Evolutionary conservation across 2,329 filamentous ascomycete genomes (phyloP).

Genomic region (Aspergillus fructus): DNA sequence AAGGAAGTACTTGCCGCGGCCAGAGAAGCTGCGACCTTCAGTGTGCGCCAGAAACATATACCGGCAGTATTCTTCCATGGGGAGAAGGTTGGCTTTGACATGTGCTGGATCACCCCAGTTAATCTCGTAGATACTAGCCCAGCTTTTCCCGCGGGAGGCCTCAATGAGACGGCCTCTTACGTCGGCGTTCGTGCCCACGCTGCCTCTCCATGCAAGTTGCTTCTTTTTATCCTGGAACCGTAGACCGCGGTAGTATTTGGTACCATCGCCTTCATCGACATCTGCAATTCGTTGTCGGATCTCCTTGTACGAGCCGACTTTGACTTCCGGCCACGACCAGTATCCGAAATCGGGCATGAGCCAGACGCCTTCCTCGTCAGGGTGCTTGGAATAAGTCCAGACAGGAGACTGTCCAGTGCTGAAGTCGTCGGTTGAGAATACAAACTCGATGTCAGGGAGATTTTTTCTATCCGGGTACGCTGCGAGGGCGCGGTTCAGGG

Average conservation of each 20-base stretch:
- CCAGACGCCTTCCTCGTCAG: constrained; percentile 45
- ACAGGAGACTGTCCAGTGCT: constrained; percentile 33
- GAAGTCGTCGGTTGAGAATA: constrained; percentile 49
- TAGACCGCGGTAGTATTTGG: constrained; percentile 16
- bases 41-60: constrained; percentile 57
- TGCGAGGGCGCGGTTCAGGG: constrained; percentile 49
- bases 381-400: constrained; percentile 46
- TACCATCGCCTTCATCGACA: constrained; percentile 36
- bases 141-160: constrained; percentile 40
- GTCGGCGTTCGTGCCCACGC: constrained; percentile 37
- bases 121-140: constrained; percentile 47
- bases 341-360: constrained; percentile 56
- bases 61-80: constrained; percentile 54
- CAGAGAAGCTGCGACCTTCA: constrained; percentile 55
- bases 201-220: constrained; percentile 52
- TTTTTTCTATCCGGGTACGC: constrained; percentile 37
- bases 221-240: constrained; percentile 42
- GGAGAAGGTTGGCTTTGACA: constrained; percentile 43
- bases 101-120: constrained; percentile 43
- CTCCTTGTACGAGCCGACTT: constrained; percentile 46
- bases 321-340: constrained; percentile 53
- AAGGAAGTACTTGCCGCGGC: constrained; percentile 54
- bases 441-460: constrained; percentile 52
- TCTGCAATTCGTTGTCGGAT: constrained; percentile 38
- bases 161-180: constrained; percentile 42